Conservation (phyloP, 805 yeast species). For the Starmera caribaea region DNA sequence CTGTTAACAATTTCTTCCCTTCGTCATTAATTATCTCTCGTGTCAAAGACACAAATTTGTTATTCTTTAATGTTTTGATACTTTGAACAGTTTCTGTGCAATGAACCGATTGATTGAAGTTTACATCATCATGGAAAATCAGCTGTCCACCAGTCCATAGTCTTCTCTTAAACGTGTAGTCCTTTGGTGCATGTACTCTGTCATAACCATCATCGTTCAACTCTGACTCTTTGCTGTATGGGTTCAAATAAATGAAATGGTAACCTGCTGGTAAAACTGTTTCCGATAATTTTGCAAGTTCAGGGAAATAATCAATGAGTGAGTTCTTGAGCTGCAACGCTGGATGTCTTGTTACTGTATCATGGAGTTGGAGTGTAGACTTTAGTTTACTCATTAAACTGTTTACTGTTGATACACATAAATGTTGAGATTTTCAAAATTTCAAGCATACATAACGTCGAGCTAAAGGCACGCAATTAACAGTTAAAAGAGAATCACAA, state of each 20-base stretch:
- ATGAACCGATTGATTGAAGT: slow-evolving; percentile 26
- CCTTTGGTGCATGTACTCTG: neutral
- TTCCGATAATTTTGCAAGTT: slow-evolving; percentile 9
- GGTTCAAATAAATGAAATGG: slow-evolving; percentile 62
- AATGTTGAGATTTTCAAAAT: too few species aligned
- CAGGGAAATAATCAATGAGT: neutral
- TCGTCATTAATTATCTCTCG: slow-evolving; percentile 30
- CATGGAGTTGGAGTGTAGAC: too few species aligned
- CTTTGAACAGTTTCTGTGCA: slow-evolving; percentile 46
- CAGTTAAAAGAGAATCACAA: too few species aligned
- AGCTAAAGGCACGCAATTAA: too few species aligned
- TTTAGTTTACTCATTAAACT: too few species aligned
- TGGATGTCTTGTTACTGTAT: neutral
- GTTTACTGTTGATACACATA: too few species aligned
- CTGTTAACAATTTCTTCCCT: slow-evolving; percentile 29
- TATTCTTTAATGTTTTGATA: slow-evolving; percentile 25
- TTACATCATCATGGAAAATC: slow-evolving; percentile 26
- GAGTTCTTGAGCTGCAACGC: neutral
- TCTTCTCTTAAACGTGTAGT: neutral
- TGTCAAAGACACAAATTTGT: slow-evolving; percentile 44
- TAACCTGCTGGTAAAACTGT: slow-evolving; percentile 38
- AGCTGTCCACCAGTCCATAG: slow-evolving; percentile 76
- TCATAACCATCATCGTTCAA: neutral
- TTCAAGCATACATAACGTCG: too few species aligned
- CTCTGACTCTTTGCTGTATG: slow-evolving; percentile 32